Conservation (phyloP, 2,329 filamentous ascomycete species). For the Aureobasidium lini region DNA sequence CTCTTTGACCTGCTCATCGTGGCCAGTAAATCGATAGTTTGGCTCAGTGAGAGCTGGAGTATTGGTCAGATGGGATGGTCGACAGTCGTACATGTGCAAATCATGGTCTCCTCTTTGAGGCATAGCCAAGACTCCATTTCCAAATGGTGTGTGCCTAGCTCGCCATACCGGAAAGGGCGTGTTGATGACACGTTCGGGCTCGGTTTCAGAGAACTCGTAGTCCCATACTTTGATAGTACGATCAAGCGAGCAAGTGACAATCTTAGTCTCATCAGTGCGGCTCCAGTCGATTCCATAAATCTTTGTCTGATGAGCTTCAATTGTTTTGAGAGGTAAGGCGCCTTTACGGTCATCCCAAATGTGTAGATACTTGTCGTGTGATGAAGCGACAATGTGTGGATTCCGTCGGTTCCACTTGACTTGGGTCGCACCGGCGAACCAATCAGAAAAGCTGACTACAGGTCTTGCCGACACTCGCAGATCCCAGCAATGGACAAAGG, state of each 20-base stretch:
- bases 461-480: constrained; percentile 66
- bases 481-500: constrained; percentile 90
- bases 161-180: constrained; percentile 87
- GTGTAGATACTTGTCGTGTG: constrained; percentile 78
- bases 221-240: constrained; percentile 94
- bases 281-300: constrained; percentile 97
- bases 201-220: constrained; percentile 54
- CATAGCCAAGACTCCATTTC: constrained; percentile 79
- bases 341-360: constrained; percentile 86
- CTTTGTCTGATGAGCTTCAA: constrained; percentile 82
- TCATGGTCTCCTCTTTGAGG: constrained; percentile 81
- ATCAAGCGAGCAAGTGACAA: constrained; percentile 85
- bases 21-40: constrained; percentile 48
- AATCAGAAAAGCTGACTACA: constrained; percentile 78
- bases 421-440: constrained; percentile 87
- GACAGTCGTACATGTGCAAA: constrained; percentile 69
- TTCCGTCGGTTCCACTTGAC: constrained; percentile 92
- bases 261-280: constrained; percentile 59
- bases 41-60: constrained; percentile 42
- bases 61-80: constrained; percentile 29
- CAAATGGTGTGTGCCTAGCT: constrained; percentile 85
- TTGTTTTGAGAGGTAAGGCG: constrained; percentile 69
- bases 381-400: constrained; percentile 78
- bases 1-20: constrained; percentile 68
- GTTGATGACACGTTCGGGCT: constrained; percentile 67